Evolutionary conservation across 768 basidiomycete species (phyloP), one percentile per base, ranked within the genome.

Genomic region (Agaricus sinodeliciosus): DNA sequence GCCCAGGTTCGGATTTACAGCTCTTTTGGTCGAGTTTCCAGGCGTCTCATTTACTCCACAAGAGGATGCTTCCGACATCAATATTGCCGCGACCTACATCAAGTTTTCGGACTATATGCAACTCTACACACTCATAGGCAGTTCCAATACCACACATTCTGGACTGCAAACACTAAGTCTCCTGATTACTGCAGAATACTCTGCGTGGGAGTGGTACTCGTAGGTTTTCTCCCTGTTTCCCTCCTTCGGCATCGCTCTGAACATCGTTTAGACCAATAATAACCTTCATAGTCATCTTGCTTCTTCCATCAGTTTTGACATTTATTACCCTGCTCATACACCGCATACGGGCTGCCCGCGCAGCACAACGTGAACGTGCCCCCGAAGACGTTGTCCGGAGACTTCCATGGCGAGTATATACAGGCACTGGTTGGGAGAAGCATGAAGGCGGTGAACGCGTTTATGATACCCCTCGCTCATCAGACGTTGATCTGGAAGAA

Each of bases 131-230:
- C 72, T 94, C 53, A 87, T 94, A 54, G 68, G 75, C 19, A 68
- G 77, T 25, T 90, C 87, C 35, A 90, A 90, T 54, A 86, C 87
- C 3, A 86, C 88, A 18, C 87, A 91, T 61, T 82, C 84, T 35
- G 89, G 87, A 39, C 61, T 90, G 45, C 78, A 74, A 40, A 91
- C 90, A 0, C 75, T 92, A 26, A 87, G 87, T 1, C 69, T 92
- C 22, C 72, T 86, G 54, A 85, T 92, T 60, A 87, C 80, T 12
- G 82, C 85, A 4, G 86, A 89, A 57, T 87, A 85, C 62, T 85
- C 87, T 12, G 80, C 85, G 40, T 94, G 90, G 85, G 90, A 93
- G 63, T 94, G 92, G 90, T 92, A 91, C 63, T 91, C 88, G 89
- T 91, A 60, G 58, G 83, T 79, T 58, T 51, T 22, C 39, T 41